Evolutionary conservation across 192 early-diverging fungal species (phyloP).

Genomic region (Cladochytrium replicatum): DNA sequence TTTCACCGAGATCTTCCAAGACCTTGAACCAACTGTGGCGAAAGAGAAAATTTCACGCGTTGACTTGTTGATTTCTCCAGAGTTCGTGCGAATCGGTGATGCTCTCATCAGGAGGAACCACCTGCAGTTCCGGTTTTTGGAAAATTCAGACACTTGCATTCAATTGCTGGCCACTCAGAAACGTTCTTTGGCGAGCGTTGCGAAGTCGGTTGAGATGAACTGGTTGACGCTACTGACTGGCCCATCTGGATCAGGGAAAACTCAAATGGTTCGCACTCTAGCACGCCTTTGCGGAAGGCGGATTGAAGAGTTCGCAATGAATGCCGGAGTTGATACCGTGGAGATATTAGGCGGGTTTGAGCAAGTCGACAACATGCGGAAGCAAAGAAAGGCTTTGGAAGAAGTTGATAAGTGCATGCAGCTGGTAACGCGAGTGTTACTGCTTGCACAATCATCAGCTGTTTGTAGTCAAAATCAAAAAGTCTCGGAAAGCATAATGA

Average conservation of each 20-base stretch:
- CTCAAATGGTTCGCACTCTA: conserved; percentile 71
- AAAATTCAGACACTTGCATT: no score
- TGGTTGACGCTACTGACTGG: conserved; percentile 92
- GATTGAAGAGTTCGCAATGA: conserved; percentile 93
- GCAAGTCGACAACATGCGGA: conserved; percentile 78
- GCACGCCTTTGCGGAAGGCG: conserved; percentile 70
- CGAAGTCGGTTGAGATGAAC: conserved; percentile 77
- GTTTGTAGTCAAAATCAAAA: no score
- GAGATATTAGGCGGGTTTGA: conserved; percentile 96
- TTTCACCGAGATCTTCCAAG: conserved; percentile 17
- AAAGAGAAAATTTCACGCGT: not conserved
- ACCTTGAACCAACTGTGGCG: no score
- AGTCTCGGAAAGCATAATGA: no score
- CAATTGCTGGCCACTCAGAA: no score
- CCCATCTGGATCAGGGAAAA: conserved; percentile 77
- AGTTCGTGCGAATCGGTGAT: conserved; percentile 11
- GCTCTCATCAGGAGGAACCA: conserved; percentile 3
- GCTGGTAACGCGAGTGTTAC: conserved; percentile 30
- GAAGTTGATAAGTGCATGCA: conserved; percentile 33
- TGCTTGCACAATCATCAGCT: no score
- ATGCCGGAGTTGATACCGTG: conserved; percentile 83
- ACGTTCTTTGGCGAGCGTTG: conserved; percentile 72
- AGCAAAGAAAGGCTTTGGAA: conserved; percentile 42
- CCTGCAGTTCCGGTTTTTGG: no score
- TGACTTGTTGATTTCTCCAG: conserved; percentile 10